phyloP scores from a whole-genome alignment of 2,329 filamentous ascomycete genomes.

The Onygenales sp. region DNA sequence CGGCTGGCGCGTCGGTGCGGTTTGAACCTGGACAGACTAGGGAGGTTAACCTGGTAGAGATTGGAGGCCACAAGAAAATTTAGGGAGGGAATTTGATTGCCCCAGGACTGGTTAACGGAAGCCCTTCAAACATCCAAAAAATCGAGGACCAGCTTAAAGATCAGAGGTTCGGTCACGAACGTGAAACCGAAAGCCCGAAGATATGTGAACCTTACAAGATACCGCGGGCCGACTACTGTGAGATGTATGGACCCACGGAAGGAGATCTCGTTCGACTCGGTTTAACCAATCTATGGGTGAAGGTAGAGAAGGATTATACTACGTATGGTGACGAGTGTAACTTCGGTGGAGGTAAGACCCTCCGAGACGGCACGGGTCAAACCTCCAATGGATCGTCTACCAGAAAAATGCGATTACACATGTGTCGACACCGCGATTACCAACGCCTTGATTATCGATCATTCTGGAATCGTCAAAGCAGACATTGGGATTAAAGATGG shows the following conservation, averaged over 20 bases:
- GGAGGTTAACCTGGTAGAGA: conserved; percentile 82
- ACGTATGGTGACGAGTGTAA: conserved; percentile 87
- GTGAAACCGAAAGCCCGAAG: conserved; percentile 50
- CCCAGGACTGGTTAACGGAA: conserved; percentile 57
- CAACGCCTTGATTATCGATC: conserved; percentile 85
- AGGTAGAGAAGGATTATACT: conserved; percentile 78
- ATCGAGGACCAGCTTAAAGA: conserved; percentile 56
- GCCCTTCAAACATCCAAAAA: conserved; percentile 52
- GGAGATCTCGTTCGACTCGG: conserved; percentile 78
- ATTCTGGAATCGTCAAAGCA: conserved; percentile 88
- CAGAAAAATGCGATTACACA: conserved; percentile 57
- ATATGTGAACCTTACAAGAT: conserved; percentile 58
- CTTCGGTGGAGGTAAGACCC: conserved; percentile 88
- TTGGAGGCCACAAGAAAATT: conserved; percentile 70
- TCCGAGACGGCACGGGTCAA: conserved; percentile 94
- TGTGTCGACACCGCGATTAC: conserved; percentile 74
- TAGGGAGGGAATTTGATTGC: conserved; percentile 76
- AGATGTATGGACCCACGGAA: conserved; percentile 88
- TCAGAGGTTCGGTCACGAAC: conserved; percentile 63
- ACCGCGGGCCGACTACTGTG: conserved; percentile 67
- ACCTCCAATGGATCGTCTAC: conserved; percentile 40
- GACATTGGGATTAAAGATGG: conserved; percentile 91
- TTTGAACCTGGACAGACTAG: conserved; percentile 92
- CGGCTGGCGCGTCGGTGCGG: conserved; percentile 81
- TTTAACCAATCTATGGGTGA: conserved; percentile 79